phyloP scores from a whole-genome alignment of 2,329 filamentous ascomycete species.

The Exserohilum turcica region DNA sequence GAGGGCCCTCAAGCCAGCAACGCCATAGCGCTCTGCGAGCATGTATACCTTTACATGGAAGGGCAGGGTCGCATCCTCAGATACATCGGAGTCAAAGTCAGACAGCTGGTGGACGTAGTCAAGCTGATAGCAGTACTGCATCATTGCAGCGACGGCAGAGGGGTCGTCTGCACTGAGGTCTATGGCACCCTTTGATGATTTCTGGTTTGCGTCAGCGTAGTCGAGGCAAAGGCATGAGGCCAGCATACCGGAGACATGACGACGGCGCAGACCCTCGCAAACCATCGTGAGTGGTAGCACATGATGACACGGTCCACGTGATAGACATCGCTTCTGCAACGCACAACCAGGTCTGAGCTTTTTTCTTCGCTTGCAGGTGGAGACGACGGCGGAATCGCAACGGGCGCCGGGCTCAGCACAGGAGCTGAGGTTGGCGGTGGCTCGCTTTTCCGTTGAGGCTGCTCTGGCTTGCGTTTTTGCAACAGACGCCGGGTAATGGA shows the following conservation, averaged over 20 bases:
- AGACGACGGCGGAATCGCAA: slow-evolving; percentile 1
- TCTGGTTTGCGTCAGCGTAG: slow-evolving; percentile 22
- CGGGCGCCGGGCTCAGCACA: neutral
- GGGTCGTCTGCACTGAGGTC: slow-evolving; percentile 41
- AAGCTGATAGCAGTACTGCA: slow-evolving; percentile 41
- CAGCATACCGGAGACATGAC: slow-evolving; percentile 26
- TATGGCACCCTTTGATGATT: slow-evolving; percentile 31
- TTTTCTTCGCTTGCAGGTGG: slow-evolving; percentile 18
- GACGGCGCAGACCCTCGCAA: slow-evolving; percentile 36
- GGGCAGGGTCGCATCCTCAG: slow-evolving; percentile 28
- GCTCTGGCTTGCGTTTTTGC: slow-evolving; percentile 18
- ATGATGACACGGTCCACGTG: slow-evolving; percentile 39
- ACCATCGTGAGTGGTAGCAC: slow-evolving; percentile 40
- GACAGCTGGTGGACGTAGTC: slow-evolving; percentile 35
- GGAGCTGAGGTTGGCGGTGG: slow-evolving; percentile 6
- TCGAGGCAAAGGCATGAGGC: neutral
- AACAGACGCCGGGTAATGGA: slow-evolving; percentile 19
- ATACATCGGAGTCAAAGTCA: slow-evolving; percentile 22
- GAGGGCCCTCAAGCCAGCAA: slow-evolving; percentile 32
- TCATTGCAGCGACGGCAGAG: slow-evolving; percentile 40
- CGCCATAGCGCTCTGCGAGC: slow-evolving; percentile 36
- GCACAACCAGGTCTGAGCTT: slow-evolving; percentile 36
- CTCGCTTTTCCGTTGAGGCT: neutral
- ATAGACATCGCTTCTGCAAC: slow-evolving; percentile 36
- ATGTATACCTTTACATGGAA: slow-evolving; percentile 39